phyloP scores from a whole-genome alignment of 2,329 filamentous ascomycete species.

The Zasmidium cellare region DNA sequence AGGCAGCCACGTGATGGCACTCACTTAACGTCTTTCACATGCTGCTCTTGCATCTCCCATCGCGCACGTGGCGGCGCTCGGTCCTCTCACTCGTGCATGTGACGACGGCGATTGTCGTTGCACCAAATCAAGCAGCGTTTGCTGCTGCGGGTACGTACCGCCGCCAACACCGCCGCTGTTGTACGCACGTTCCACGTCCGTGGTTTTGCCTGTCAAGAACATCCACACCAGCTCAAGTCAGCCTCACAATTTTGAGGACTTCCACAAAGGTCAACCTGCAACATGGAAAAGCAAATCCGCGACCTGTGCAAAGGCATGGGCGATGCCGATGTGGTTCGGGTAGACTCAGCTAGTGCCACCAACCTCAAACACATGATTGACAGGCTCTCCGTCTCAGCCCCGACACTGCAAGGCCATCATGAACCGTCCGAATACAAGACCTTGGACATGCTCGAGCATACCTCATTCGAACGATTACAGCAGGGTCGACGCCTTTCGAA shows the following conservation, averaged over 20 bases:
- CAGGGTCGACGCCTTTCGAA: neutral
- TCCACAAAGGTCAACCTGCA: neutral
- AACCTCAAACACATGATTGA: neutral
- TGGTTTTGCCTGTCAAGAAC: neutral
- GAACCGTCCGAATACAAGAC: neutral
- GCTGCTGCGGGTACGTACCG: neutral
- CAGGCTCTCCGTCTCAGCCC: neutral
- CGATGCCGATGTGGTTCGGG: neutral
- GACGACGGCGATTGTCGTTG: neutral
- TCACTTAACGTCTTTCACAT: neutral
- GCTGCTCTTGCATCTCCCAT: neutral
- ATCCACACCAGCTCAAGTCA: neutral
- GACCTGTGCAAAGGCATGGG: neutral
- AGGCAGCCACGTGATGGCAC: slow-evolving; percentile 29
- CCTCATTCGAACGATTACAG: neutral
- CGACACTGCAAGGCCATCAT: slow-evolving; percentile 1
- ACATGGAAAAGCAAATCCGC: neutral
- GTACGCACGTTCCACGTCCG: neutral
- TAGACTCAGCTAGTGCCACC: neutral
- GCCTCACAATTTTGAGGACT: neutral
- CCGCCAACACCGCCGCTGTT: neutral
- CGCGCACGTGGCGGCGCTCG: no score
- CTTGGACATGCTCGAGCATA: neutral
- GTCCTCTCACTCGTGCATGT: no score
- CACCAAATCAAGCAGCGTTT: neutral